A percentile compares a stretch with the other conserved stretches of the same genome.
phyloP scores from a whole-genome alignment of 257 asterid species.

The Solanum commersonii region DNA sequence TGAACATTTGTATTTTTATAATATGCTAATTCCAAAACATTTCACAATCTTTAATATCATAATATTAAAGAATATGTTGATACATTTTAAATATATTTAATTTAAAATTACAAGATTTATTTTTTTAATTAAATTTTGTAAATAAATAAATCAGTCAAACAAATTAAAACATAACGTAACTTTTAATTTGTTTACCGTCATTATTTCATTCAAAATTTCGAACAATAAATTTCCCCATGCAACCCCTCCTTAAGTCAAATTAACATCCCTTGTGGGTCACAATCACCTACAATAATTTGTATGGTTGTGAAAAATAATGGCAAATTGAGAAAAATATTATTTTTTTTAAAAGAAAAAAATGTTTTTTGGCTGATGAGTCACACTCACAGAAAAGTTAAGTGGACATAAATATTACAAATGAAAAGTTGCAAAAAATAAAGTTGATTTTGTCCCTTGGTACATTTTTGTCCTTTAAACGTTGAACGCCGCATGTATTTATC shows the following conservation, averaged over 20 bases:
- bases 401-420: background rate
- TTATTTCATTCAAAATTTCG: background rate
- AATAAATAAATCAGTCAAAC: background rate
- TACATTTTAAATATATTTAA: background rate
- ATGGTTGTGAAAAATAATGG: background rate
- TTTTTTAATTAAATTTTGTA: too few species aligned
- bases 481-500: too few species aligned
- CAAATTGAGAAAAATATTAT: background rate
- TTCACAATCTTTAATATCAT: too few species aligned
- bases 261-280: background rate
- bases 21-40: background rate
- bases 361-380: background rate
- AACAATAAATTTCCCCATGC: background rate
- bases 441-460: too few species aligned
- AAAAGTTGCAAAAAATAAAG: background rate
- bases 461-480: too few species aligned
- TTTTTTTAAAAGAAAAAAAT: background rate
- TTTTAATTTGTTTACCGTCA: background rate
- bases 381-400: background rate
- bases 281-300: background rate
- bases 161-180: background rate
- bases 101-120: background rate
- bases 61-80: background rate
- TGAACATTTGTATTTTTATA: too few species aligned
- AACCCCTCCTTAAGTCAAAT: background rate